Base-by-base conservation (phyloP, 2,329 filamentous ascomycete genomes). In the Ophiostoma novo-ulmi region DNA sequence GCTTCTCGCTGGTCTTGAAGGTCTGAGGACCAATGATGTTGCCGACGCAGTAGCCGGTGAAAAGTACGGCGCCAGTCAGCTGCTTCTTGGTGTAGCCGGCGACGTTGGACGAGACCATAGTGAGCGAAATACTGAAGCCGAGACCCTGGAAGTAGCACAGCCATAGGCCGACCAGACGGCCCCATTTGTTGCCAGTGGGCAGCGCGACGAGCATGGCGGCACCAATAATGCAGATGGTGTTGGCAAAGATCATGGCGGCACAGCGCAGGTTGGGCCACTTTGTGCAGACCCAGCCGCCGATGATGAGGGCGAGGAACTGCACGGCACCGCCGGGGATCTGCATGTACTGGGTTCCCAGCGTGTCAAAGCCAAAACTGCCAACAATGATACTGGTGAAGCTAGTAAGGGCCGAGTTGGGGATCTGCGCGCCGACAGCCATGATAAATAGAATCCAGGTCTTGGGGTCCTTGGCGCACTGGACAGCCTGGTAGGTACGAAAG, bases 241-340 rank as follows among this genome's bases (percentile, higher is more conserved):
- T 87, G 3, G 85, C 85, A 4, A 82, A 76, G 4, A 85, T 83
- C 85, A 88, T 88, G 41, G 83, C 85, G 3, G 81, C 77, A 73
- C 84, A 87, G 5, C 85, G 80, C 0, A 82, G 79, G 74, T 84
- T 84, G 4, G 85, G 85, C 74, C 78, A 87, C n/a, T 79, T 80
- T 0, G 82, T 84, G 74, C 84, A 85, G 35, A 88, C 78, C 68
- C 80, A 81, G 13, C 85, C 85, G 0, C 84, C 84, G 1, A 78
- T 74, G 4, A 88, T 76, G 0, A 87, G 78, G 0, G 85, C 82
- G 0, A 85, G 74, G 73, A 87, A 86, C 72, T 88, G 85, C 0
- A 88, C 81, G 0, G 83, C 85, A 22, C 85, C 86, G 20, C 85
- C 86, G 0, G 86, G 86, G 69, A 89, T 88, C 72, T 88, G 85